Evolutionary conservation across 169 alveolate genomes (phyloP).

Genomic region (Eimeria tenella): DNA sequence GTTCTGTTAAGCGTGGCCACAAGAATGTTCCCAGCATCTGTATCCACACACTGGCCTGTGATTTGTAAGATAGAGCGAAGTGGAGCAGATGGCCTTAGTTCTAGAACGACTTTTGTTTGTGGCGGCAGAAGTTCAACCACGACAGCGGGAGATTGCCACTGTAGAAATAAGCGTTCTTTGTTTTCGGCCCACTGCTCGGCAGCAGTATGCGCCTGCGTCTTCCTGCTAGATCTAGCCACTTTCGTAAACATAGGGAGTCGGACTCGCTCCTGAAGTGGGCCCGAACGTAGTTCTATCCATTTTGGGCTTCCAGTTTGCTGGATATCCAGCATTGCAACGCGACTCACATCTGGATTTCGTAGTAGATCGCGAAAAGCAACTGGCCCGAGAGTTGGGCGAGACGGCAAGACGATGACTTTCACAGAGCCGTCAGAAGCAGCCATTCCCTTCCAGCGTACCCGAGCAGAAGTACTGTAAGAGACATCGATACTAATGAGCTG

Average conservation of each 20-base stretch:
- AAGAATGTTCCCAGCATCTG: slow-evolving; percentile 37
- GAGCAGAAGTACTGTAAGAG: slow-evolving; percentile 5
- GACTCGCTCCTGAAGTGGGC: slow-evolving; percentile 5
- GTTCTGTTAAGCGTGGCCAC: not conserved
- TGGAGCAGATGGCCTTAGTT: not conserved
- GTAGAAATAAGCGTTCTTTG: not conserved
- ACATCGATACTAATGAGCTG: slow-evolving; percentile 33
- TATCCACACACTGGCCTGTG: slow-evolving; percentile 62
- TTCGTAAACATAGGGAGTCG: not conserved
- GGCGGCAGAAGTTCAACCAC: slow-evolving; percentile 51
- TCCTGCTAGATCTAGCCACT: not conserved
- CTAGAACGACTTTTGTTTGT: slow-evolving; percentile 41
- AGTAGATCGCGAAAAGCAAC: not conserved
- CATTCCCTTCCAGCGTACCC: slow-evolving; percentile 55
- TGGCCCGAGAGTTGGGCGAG: not conserved
- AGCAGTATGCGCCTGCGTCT: not conserved
- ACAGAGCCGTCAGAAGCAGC: slow-evolving; percentile 64
- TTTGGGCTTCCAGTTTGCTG: not conserved
- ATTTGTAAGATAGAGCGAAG: not conserved
- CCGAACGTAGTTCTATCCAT: slow-evolving; percentile 36
- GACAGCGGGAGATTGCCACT: slow-evolving; percentile 20
- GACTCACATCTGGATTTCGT: not conserved
- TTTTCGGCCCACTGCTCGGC: not conserved
- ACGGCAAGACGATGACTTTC: slow-evolving; percentile 39
- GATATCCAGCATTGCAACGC: not conserved